These are phyloP conservation scores for Melanopsichium pennsylvanicum DNA, from an alignment of 1,284 basidiomycete genomes.

Conservation along the genomic window DNA sequence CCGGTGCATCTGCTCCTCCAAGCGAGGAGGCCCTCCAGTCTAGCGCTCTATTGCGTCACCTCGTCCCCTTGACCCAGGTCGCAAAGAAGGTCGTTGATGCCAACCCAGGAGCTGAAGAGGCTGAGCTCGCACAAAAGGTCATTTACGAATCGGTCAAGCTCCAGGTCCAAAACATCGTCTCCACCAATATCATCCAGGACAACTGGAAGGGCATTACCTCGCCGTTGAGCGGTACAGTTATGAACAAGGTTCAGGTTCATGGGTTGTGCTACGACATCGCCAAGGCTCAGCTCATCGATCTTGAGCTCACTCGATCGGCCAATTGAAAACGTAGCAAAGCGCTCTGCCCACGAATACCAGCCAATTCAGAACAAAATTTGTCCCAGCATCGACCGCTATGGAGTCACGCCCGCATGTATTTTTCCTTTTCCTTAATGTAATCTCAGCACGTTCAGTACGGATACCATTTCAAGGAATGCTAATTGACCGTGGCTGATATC, in stretches of 20 bases:
- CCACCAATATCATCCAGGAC: slow-evolving; percentile 72
- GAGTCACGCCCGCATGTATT: slow-evolving; percentile 13
- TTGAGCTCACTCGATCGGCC: slow-evolving; percentile 25
- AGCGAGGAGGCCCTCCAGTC: slow-evolving; percentile 31
- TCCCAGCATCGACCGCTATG: slow-evolving; percentile 1
- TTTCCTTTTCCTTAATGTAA: no score
- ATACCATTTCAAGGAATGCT: no score
- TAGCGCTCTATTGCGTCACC: slow-evolving; percentile 54
- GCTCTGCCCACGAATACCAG: no score
- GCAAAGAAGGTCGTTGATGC: slow-evolving; percentile 43
- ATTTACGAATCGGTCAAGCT: slow-evolving; percentile 72
- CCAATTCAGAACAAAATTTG: no score
- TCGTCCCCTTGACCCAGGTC: slow-evolving; percentile 57
- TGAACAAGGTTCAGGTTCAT: slow-evolving; percentile 57
- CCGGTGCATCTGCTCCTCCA: slow-evolving; percentile 33
- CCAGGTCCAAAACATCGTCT: slow-evolving; percentile 78
- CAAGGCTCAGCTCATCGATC: slow-evolving; percentile 48
- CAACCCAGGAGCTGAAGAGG: slow-evolving; percentile 24
- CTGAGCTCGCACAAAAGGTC: slow-evolving; percentile 36
- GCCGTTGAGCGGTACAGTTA: slow-evolving; percentile 56
- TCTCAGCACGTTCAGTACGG: no score
- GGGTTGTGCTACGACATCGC: slow-evolving; percentile 58
- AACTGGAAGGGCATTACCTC: slow-evolving; percentile 78
- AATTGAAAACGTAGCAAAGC: not conserved
- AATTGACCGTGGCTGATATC: no score